A percentile compares a stretch with the other conserved stretches of the same genome.
Conservation (phyloP, 2,329 filamentous ascomycete species). For the Fusarium sp. region DNA sequence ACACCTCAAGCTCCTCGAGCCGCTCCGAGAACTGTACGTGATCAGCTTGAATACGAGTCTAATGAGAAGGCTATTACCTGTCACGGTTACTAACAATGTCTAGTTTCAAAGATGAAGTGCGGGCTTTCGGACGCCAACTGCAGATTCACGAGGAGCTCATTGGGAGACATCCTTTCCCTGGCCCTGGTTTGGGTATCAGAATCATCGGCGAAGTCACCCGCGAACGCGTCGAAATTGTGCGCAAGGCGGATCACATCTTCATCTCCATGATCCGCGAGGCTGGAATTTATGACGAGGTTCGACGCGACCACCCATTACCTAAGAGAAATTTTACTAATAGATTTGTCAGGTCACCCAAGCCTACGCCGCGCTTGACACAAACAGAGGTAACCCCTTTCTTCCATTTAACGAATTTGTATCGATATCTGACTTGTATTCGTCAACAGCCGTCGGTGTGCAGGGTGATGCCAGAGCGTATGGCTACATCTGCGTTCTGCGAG, state of each 20-base stretch:
- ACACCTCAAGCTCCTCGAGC: conserved; percentile 36
- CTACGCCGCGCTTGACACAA: conserved; percentile 40
- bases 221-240: conserved; percentile 77
- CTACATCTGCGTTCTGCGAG: conserved; percentile 41
- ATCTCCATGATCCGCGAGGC: conserved; percentile 75
- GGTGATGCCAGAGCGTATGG: not conserved
- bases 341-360: conserved; percentile 39
- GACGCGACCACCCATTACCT: conserved; percentile 10
- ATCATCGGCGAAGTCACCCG: conserved; percentile 71
- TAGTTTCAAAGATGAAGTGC: conserved; percentile 79
- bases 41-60: not conserved
- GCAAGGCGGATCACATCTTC: conserved; percentile 76
- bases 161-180: conserved; percentile 76
- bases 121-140: conserved; percentile 45
- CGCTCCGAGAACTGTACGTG: conserved; percentile 59
- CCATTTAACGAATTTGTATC: not conserved
- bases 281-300: conserved; percentile 60
- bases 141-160: conserved; percentile 42
- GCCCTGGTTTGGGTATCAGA: not conserved
- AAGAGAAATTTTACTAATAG: not conserved
- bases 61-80: not conserved
- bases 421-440: conserved; percentile 9
- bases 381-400: conserved; percentile 11
- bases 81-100: conserved; percentile 6
- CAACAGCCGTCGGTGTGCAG: conserved; percentile 49